Conservation (phyloP, 371 early-diverging fungal genomes). For the Mortierella sp. region DNA sequence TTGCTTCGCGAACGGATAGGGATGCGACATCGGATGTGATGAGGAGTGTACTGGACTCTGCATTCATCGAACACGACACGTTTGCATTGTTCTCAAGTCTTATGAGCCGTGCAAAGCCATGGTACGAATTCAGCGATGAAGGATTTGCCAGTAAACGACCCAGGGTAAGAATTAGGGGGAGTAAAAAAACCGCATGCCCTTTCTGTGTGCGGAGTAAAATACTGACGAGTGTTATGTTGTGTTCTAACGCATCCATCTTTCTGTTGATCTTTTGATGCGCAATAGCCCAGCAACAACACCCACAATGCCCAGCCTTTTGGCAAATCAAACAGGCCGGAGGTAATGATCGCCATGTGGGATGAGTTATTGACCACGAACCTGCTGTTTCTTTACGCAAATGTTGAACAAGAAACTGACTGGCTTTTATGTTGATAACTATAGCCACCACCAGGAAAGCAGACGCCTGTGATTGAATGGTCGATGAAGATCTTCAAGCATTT, state of each 20-base stretch:
- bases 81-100: constrained; percentile 84
- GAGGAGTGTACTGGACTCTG: constrained; percentile 62
- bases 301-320: constrained; percentile 41
- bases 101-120: constrained; percentile 85
- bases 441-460: constrained; percentile 80
- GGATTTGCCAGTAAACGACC: constrained; percentile 30
- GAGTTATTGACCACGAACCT: too few relatives aligned
- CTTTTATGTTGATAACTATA: constrained; percentile 33
- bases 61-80: constrained; percentile 89
- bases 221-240: neutral
- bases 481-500: constrained; percentile 71
- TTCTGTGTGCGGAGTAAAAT: neutral
- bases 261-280: neutral
- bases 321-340: constrained; percentile 40
- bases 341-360: neutral
- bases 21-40: constrained; percentile 51
- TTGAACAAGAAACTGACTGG: neutral
- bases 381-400: too few relatives aligned
- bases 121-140: constrained; percentile 87
- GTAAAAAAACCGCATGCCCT: neutral
- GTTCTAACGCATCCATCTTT: neutral
- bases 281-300: constrained; percentile 20
- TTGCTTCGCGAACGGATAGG: constrained; percentile 13
- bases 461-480: constrained; percentile 78
- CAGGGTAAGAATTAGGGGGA: constrained; percentile 27